Percentiles rank a stretch among this genome's conserved stretches.
Evolutionary conservation across 2,329 filamentous ascomycete genomes (phyloP).

Genomic region (Colletotrichum eremochloae): DNA sequence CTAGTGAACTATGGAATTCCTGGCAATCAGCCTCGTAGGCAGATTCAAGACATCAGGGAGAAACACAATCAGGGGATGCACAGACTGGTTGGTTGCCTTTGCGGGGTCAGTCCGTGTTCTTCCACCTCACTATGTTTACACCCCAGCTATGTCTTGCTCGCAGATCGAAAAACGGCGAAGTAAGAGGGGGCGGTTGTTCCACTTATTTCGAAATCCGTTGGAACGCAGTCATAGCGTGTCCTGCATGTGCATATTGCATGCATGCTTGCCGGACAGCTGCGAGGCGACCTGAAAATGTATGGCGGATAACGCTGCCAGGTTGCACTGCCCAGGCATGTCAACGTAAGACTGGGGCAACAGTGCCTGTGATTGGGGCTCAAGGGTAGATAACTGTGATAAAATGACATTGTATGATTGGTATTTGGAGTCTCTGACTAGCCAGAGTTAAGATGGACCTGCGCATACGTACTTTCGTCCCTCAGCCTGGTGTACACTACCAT

Average conservation of each 20-base stretch:
- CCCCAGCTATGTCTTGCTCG: neutral
- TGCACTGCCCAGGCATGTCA: constrained; percentile 1
- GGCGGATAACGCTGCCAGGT: constrained; percentile 4
- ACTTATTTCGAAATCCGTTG: neutral
- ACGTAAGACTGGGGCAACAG: neutral
- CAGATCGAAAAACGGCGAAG: neutral
- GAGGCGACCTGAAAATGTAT: constrained; percentile 4
- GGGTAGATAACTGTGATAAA: too few species aligned
- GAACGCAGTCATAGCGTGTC: too few species aligned
- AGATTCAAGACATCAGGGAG: neutral
- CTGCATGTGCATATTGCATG: neutral
- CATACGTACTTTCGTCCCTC: too few species aligned
- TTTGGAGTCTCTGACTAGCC: too few species aligned
- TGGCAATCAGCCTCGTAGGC: neutral
- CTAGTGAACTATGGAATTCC: neutral
- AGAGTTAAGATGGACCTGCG: too few species aligned
- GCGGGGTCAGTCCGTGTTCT: neutral
- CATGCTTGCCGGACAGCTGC: neutral
- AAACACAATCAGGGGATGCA: too few species aligned
- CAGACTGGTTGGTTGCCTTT: neutral
- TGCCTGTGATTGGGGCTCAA: neutral
- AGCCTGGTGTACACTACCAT: too few species aligned
- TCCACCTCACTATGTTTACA: neutral
- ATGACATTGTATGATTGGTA: too few species aligned
- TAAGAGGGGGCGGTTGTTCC: too few species aligned